Conservation (phyloP, 2,329 filamentous ascomycete species). For the Fusarium luffae region DNA sequence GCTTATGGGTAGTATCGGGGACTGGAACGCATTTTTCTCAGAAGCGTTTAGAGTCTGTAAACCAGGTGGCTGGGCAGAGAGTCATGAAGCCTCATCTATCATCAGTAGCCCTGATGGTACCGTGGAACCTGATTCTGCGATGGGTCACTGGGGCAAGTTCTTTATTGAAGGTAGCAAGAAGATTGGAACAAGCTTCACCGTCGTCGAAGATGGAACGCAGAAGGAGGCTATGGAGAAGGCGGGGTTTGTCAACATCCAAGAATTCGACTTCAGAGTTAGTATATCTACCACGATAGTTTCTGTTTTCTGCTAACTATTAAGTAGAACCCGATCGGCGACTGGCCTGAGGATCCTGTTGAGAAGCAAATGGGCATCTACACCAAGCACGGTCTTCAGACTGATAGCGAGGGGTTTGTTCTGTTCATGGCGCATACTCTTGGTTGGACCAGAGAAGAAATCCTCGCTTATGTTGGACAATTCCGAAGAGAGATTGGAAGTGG, state of each 20-base stretch:
- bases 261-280: slow-evolving; percentile 39
- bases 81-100: slow-evolving; percentile 45
- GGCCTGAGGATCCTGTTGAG: slow-evolving; percentile 21
- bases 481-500: slow-evolving; percentile 46
- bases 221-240: slow-evolving; percentile 36
- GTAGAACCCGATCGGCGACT: slow-evolving; percentile 39
- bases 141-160: slow-evolving; percentile 46
- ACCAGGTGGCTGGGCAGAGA: slow-evolving; percentile 62
- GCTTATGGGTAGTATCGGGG: slow-evolving; percentile 65
- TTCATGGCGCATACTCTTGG: slow-evolving; percentile 52
- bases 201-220: slow-evolving; percentile 38
- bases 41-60: slow-evolving; percentile 64
- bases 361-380: slow-evolving; percentile 45
- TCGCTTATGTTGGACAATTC: slow-evolving; percentile 50
- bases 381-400: slow-evolving; percentile 49
- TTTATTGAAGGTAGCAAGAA: slow-evolving; percentile 48
- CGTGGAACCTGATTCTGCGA: slow-evolving; percentile 41
- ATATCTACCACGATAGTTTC: accelerated
- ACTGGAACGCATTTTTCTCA: slow-evolving; percentile 65
- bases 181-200: slow-evolving; percentile 46
- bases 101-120: slow-evolving; percentile 48
- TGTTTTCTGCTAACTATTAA: accelerated
- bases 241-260: slow-evolving; percentile 40
- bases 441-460: slow-evolving; percentile 51
- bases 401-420: slow-evolving; percentile 51